Conservation (phyloP, 352 stramenopile genomes). For the Blastocystis sp. region DNA sequence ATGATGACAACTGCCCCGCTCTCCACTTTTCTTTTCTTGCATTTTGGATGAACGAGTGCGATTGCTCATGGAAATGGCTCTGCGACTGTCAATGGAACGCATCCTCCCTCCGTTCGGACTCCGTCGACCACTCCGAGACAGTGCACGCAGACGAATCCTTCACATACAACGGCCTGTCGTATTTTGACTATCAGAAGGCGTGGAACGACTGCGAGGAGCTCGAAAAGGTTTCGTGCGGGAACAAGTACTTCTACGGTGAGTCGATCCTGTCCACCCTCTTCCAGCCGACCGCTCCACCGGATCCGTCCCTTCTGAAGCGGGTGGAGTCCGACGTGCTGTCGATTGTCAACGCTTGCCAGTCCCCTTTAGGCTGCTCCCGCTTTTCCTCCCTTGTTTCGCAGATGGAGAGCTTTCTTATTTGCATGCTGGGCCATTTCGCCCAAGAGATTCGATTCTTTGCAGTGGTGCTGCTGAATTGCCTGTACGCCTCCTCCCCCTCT, state of each 20-base stretch:
- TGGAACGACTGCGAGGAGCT: conserved; percentile 44
- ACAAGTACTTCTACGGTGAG: conserved; percentile 3
- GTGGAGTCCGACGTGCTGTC: conserved; percentile 4
- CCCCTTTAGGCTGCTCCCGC: not conserved
- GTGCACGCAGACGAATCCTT: not conserved
- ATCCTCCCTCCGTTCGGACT: not conserved
- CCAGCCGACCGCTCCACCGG: not conserved
- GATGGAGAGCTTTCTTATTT: conserved; percentile 52
- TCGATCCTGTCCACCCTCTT: not conserved
- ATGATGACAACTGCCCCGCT: not conserved
- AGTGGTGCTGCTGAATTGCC: conserved; percentile 23
- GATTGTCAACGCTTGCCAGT: not conserved
- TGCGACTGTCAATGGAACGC: conserved; percentile 1
- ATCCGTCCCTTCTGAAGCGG: not conserved
- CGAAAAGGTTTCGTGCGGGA: not conserved
- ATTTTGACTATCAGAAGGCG: conserved; percentile 26
- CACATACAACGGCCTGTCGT: conserved; percentile 4
- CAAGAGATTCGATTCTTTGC: conserved; percentile 37
- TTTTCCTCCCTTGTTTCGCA: not conserved
- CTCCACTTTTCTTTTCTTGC: conserved; percentile 8
- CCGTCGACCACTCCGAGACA: not conserved
- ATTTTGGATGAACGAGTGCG: conserved; percentile 40
- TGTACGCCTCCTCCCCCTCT: not conserved
- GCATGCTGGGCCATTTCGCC: conserved; percentile 7
- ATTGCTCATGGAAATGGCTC: conserved; percentile 59